Conservation (phyloP, 129 eudicot genomes). For the Calendula officinalis region DNA sequence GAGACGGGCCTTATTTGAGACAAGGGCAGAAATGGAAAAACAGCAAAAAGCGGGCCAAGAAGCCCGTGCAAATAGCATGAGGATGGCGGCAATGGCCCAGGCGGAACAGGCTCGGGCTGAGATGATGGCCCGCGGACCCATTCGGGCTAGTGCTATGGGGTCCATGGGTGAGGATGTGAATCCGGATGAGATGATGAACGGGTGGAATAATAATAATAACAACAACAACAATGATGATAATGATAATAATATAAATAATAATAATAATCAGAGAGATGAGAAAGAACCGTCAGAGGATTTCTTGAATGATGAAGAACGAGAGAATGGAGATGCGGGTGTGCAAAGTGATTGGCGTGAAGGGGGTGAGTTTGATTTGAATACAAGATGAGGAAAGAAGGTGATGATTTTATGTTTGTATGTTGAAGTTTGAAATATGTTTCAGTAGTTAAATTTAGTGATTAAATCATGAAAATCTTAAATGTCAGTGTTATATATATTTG, state of each 20-base stretch:
- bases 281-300: conserved; percentile 45
- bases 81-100: conserved; percentile 41
- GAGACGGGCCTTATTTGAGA: conserved; percentile 47
- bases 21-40: conserved; percentile 69
- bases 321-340: conserved; percentile 64
- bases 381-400: conserved; percentile 33
- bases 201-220: conserved; percentile 26
- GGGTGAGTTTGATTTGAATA: conserved; percentile 86
- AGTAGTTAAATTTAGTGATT: conserved; percentile 16
- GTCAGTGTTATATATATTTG: too few species aligned
- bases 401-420: conserved; percentile 13
- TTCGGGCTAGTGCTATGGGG: conserved; percentile 39
- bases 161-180: conserved; percentile 31
- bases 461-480: conserved; percentile 9
- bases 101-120: conserved; percentile 40
- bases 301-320: conserved; percentile 48
- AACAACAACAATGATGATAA: neutral
- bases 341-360: conserved; percentile 74
- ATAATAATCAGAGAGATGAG: conserved; percentile 41
- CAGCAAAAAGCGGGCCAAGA: conserved; percentile 81
- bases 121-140: conserved; percentile 40
- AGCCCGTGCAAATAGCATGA: conserved; percentile 37
- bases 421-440: neutral
- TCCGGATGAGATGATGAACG: conserved; percentile 42
- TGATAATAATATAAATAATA: conserved; percentile 12